These are phyloP conservation scores for Croton setiger DNA, from an alignment of 441 rosid genomes.

Conservation along the genomic window DNA sequence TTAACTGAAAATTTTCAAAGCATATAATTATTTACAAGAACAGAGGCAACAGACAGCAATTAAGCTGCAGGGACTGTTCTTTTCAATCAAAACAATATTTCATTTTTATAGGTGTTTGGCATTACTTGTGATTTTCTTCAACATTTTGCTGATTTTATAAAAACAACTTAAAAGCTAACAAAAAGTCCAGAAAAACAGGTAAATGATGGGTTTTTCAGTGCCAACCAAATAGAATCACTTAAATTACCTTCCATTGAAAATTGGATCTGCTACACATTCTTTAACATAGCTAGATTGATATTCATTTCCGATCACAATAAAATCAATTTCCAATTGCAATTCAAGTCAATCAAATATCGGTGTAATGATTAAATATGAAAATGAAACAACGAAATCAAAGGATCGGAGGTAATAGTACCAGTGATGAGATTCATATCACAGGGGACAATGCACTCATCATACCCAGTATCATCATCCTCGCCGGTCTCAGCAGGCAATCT, in stretches of 20 bases:
- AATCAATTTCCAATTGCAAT: background rate
- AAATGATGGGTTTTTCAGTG: too few relatives aligned
- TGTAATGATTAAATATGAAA: background rate
- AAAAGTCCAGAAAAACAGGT: too few relatives aligned
- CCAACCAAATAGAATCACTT: background rate
- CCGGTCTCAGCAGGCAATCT: slow-evolving; percentile 98
- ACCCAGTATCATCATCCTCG: slow-evolving; percentile 94
- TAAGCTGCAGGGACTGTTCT: too few relatives aligned
- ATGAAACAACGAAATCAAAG: background rate
- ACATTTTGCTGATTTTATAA: too few relatives aligned
- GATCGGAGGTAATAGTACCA: slow-evolving; percentile 32
- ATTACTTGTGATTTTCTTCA: too few relatives aligned
- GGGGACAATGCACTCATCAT: slow-evolving; percentile 91
- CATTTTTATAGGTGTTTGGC: too few relatives aligned
- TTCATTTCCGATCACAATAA: background rate
- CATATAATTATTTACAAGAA: too few relatives aligned
- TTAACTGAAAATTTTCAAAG: too few relatives aligned
- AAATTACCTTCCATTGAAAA: background rate
- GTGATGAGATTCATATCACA: slow-evolving; percentile 95
- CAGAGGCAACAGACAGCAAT: too few relatives aligned
- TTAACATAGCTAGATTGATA: background rate
- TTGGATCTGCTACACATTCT: background rate
- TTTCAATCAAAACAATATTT: too few relatives aligned
- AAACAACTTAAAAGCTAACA: too few relatives aligned
- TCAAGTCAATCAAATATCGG: background rate